These are phyloP conservation scores for Golubevia pallescens DNA, from an alignment of 1,284 basidiomycete genomes.

Conservation along the genomic window DNA sequence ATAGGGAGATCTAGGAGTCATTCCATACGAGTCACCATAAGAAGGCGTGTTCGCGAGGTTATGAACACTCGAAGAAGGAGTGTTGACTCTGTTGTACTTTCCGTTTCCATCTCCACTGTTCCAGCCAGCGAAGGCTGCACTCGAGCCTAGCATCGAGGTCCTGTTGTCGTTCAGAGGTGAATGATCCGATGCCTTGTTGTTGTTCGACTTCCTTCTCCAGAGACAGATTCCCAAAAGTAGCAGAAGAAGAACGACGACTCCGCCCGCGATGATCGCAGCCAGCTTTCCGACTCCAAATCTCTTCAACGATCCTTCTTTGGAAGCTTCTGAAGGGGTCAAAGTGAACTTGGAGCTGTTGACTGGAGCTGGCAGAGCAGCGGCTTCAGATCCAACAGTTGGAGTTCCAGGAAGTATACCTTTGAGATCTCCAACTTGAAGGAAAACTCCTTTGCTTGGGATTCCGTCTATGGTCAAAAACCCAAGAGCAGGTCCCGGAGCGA, in stretches of 20 bases:
- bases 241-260: slow-evolving; percentile 32
- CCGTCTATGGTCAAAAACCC: slow-evolving; percentile 56
- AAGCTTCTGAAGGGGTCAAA: slow-evolving; percentile 15
- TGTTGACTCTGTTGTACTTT: neutral
- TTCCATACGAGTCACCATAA: neutral
- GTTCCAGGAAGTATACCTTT: slow-evolving; percentile 25
- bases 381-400: slow-evolving; percentile 17
- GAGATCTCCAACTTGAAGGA: slow-evolving; percentile 18
- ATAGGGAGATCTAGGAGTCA: too few relatives aligned
- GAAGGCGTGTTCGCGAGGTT: neutral
- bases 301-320: slow-evolving; percentile 2
- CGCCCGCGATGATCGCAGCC: slow-evolving; percentile 44
- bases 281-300: slow-evolving; percentile 35
- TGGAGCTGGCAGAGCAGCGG: slow-evolving; percentile 24
- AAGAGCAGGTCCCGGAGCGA: slow-evolving; percentile 56
- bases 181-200: slow-evolving; percentile 16
- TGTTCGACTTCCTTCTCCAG: slow-evolving; percentile 37
- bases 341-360: slow-evolving; percentile 49
- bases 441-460: slow-evolving; percentile 47
- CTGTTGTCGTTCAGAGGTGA: neutral
- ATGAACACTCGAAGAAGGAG: neutral
- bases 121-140: neutral
- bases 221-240: slow-evolving; percentile 37
- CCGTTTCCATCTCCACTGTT: neutral
- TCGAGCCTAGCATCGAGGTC: neutral